Evolutionary conservation across 176 grass and related monocot genomes (phyloP), one percentile per base, ranked within the genome.

Genomic region (Bothriochloa decipiens): DNA sequence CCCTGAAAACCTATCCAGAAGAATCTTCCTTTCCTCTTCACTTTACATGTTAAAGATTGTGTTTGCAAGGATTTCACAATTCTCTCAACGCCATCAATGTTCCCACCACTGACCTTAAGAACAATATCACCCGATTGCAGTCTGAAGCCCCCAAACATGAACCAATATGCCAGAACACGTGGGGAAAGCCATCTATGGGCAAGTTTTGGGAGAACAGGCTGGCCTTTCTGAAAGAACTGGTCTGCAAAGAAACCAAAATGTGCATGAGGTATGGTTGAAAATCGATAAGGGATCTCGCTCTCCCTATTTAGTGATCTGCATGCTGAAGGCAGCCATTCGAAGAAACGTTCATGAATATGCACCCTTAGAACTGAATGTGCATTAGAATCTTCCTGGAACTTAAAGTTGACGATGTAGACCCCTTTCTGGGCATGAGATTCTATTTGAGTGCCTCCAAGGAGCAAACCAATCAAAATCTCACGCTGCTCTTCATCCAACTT

Each of bases 101-200:
- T 89, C 43, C 78, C 93, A 73, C 88, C 91, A 45, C 89, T 91
- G 62, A 96, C 82, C 88, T 90, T 91, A 70, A 96, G 79, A 77
- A 99, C 91, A 73, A 96, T 85, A 82, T 99, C 96, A 87, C 91
- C 93, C 52, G 96, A 96, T 7, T 80, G 79, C 29, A 87, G 86
- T 74, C 83, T 96, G 68, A 94, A 84, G 32, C 96, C 93, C 80
- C 89, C 96, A 89, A 90, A 96, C 96, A 96, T 96, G 79, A 94
- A 99, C 96, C 93, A 96, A 70, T 99, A 99, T 69, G 96, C 96
- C 18, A 99, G 78, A 84, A 96, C 84, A 73, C 93, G 88, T 80
- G 93, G 81, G 42, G 93, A 92, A 45, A 99, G 81, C 93, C 93
- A 99, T 81, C 96, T 92, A 35, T 99, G 93, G 36, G 91, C 86